These are phyloP conservation scores for Phaeosphaeriaceae sp. DNA, from an alignment of 2,329 filamentous ascomycete species.

Conservation along the genomic window DNA sequence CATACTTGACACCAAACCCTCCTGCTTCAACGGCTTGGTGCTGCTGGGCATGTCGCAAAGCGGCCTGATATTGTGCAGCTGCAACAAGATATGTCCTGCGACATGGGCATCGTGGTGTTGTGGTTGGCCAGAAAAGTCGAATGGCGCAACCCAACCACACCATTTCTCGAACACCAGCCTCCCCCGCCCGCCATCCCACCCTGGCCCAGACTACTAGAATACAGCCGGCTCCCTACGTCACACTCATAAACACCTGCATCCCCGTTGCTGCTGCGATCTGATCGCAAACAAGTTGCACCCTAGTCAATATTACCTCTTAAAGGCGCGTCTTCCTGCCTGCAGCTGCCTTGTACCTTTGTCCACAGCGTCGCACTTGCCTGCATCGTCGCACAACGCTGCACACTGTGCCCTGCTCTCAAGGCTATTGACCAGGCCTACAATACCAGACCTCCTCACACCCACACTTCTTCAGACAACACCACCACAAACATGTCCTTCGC, in stretches of 20 bases:
- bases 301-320: constrained; percentile 19
- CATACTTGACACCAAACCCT: neutral
- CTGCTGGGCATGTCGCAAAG: neutral
- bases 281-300: constrained; percentile 22
- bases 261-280: constrained; percentile 15
- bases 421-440: constrained; percentile 14
- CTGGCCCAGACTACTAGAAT: neutral
- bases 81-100: neutral
- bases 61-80: neutral
- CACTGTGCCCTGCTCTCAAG: constrained; percentile 1
- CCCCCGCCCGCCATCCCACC: constrained; percentile 22
- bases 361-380: constrained; percentile 14
- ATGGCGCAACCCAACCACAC: constrained; percentile 30
- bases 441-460: constrained; percentile 8
- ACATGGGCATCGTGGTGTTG: neutral
- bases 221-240: constrained; percentile 30
- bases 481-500: constrained; percentile 54
- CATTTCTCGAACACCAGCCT: constrained; percentile 20
- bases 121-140: constrained; percentile 19
- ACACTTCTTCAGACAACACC: constrained; percentile 4
- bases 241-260: constrained; percentile 14
- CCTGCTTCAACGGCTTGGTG: neutral
- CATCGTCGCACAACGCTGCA: constrained; percentile 10
- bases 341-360: constrained; percentile 15
- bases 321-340: constrained; percentile 18